Evolutionary conservation across 2,329 filamentous ascomycete genomes (phyloP), one percentile per base, ranked within the genome.

Genomic region (Penicillium sp.): DNA sequence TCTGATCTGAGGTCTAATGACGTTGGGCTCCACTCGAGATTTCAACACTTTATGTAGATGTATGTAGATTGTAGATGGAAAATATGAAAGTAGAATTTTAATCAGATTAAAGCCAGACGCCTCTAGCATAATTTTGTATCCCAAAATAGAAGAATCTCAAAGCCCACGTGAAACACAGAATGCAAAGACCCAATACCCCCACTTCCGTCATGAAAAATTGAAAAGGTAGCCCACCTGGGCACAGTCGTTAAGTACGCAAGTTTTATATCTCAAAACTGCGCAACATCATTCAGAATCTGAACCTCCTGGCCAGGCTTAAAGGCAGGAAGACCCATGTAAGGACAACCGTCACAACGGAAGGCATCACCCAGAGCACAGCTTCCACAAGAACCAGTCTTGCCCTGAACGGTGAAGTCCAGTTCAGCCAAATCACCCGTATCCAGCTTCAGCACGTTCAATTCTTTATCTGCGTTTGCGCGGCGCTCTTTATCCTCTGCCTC

Each of bases 291-390:
- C 68, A 96, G 72, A 57, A 99, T 80, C 69, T 87, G 83, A 48
- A 97, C 91, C 77, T 97, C 91, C 79, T 99, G 92, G 16, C 94
- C 94, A 4, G 91, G 91, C 80, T 97, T 96, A 81, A 99, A 99
- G 5, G 94, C 89, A 14, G 94, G 94, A 64, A 99, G 82, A 5
- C 92, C 92, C 67, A 96, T 89, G 71, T 94, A 96, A 1, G 92
- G 92, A 68, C 87, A 90, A 30, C 70, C 85, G 47, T 85, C 85
- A 71, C 88, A 90, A 38, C 88, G 80, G 77, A 91, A 91, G 4
- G 94, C 93, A 74, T 97, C 93, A 48, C 94, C 94, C 16, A 99
- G 81, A 28, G 91, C 88, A 75, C 94, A 97, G 76, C 93, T 97
- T 28, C 91, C 91, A 73, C 94, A 99, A 17, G 90, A 95, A 52